These are phyloP conservation scores for Paraconiothyrium sp. DNA, from an alignment of 2,329 filamentous ascomycete genomes.

Conservation along the genomic window DNA sequence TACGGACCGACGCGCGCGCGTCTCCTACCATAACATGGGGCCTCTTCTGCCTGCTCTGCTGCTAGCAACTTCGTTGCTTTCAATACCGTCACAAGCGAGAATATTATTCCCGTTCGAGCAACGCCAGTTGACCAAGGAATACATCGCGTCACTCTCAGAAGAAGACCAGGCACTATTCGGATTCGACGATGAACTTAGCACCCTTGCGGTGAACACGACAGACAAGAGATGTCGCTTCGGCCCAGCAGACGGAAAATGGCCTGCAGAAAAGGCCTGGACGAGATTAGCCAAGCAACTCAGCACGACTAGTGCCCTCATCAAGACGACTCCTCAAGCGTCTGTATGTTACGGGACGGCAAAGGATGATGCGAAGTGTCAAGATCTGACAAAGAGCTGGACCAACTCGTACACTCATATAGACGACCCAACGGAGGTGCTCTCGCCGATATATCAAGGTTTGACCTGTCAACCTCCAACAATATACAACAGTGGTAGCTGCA, in stretches of 20 bases:
- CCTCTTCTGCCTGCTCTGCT: slow-evolving; percentile 22
- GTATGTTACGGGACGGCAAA: slow-evolving; percentile 32
- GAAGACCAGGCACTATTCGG: slow-evolving; percentile 33
- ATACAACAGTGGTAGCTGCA: slow-evolving; percentile 33
- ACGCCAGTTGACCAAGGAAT: slow-evolving; percentile 35
- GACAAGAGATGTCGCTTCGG: slow-evolving; percentile 31
- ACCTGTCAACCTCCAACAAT: slow-evolving; percentile 37
- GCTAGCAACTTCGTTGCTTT: slow-evolving; percentile 22
- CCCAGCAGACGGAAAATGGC: slow-evolving; percentile 36
- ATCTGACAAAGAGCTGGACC: slow-evolving; percentile 30
- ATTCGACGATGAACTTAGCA: slow-evolving; percentile 28
- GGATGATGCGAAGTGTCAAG: slow-evolving; percentile 33
- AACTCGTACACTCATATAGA: slow-evolving; percentile 34
- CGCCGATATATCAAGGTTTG: slow-evolving; percentile 39
- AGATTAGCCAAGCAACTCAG: slow-evolving; percentile 35
- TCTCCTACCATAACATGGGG: slow-evolving; percentile 8
- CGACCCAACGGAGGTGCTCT: slow-evolving; percentile 38
- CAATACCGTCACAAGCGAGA: slow-evolving; percentile 24
- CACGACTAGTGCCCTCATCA: slow-evolving; percentile 30
- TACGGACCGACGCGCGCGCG: neutral
- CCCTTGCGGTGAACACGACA: slow-evolving; percentile 24
- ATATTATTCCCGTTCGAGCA: slow-evolving; percentile 33
- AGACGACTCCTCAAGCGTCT: slow-evolving; percentile 32
- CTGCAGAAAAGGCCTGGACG: slow-evolving; percentile 34
- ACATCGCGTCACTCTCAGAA: slow-evolving; percentile 31